Evolutionary conservation across 495 filamentous ascomycete genomes (phyloP).

Genomic region (Letharia lupina): DNA sequence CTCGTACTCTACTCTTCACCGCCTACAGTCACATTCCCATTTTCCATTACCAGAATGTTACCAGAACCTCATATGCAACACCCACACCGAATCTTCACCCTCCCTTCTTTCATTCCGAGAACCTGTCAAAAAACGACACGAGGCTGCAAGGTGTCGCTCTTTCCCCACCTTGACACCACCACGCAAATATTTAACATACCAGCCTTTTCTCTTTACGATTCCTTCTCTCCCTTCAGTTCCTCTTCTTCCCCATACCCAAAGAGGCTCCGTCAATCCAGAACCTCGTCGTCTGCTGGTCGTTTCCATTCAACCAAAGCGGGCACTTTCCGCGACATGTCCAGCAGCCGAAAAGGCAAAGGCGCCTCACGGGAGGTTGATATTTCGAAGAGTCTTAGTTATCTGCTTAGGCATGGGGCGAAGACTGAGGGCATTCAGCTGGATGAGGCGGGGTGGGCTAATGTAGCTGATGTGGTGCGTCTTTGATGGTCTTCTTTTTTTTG

Average conservation of each 20-base stretch:
- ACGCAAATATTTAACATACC: too few species aligned
- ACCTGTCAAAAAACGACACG: not conserved
- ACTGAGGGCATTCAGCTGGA: conserved; percentile 70
- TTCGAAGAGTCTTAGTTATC: conserved; percentile 69
- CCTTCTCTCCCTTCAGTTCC: not conserved
- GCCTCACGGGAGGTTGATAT: conserved; percentile 50
- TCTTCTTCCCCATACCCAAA: not conserved
- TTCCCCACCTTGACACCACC: not conserved
- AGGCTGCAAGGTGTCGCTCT: not conserved
- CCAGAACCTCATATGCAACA: not conserved
- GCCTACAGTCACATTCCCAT: not conserved
- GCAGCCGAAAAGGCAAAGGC: not conserved
- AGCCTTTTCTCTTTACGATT: not conserved
- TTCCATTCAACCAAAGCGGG: not conserved
- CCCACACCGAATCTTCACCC: not conserved
- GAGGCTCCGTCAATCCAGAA: not conserved
- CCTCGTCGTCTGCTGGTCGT: not conserved
- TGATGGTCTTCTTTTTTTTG: conserved; percentile 19
- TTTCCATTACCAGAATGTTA: not conserved
- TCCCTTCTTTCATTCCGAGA: not conserved
- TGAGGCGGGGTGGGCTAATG: conserved; percentile 67
- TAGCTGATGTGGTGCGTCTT: conserved; percentile 63
- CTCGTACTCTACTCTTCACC: not conserved
- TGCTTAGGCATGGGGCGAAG: conserved; percentile 77
- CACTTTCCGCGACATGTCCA: not conserved